Evolutionary conservation across 768 basidiomycete species (phyloP).

Genomic region (Clathrus columnatus): DNA sequence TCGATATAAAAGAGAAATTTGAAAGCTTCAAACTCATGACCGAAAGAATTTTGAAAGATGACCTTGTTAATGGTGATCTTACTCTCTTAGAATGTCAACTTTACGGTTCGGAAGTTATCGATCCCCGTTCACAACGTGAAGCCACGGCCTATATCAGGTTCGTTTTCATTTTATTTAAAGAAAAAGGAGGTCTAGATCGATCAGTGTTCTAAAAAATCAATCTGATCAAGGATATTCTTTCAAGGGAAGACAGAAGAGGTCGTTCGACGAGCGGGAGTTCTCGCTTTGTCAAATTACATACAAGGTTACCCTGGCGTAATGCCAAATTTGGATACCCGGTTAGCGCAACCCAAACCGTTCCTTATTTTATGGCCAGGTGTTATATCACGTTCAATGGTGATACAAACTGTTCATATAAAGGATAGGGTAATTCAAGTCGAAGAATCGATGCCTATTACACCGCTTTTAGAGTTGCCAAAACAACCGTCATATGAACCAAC

Average conservation of each 20-base stretch:
- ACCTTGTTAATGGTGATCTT: background rate
- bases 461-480: background rate
- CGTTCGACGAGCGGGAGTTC: background rate
- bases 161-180: background rate
- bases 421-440: background rate
- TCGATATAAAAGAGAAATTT: slow-evolving; percentile 4
- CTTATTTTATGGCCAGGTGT: slow-evolving; percentile 4
- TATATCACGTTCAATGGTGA: background rate
- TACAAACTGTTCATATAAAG: slow-evolving; percentile 1
- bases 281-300: slow-evolving; percentile 1
- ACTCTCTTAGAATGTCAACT: slow-evolving; percentile 5
- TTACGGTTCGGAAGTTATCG: background rate
- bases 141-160: slow-evolving; percentile 1
- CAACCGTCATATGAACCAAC: slow-evolving; percentile 7
- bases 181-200: background rate
- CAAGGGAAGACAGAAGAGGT: background rate
- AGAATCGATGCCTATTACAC: background rate
- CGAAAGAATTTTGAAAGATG: background rate
- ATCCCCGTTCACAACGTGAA: background rate
- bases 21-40: background rate
- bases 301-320: background rate
- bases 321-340: slow-evolving; percentile 2
- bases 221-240: slow-evolving; percentile 2
- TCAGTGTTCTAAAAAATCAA: background rate
- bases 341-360: slow-evolving; percentile 1